These are phyloP conservation scores for Acacia confusa DNA, from an alignment of 306 rosid genomes.

Conservation along the genomic window DNA sequence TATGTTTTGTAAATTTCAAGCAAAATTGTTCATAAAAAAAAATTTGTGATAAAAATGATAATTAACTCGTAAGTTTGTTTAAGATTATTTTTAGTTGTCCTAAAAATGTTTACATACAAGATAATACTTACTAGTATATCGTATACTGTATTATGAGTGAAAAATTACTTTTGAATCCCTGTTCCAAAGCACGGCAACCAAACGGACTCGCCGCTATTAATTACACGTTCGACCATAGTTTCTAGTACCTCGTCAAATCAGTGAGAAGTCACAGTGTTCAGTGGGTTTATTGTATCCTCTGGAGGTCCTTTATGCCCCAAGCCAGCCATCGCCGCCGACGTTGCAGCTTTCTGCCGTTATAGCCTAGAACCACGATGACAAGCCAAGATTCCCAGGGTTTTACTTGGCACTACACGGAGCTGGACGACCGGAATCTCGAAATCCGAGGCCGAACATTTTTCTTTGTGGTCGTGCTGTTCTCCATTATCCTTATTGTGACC, in stretches of 20 bases:
- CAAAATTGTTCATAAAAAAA: no score
- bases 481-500: conserved; percentile 49
- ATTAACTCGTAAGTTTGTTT: no score
- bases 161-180: no score
- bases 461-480: conserved; percentile 59
- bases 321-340: not conserved
- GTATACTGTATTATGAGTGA: no score
- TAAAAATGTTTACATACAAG: no score
- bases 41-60: no score
- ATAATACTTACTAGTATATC: no score
- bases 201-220: conserved; percentile 32
- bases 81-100: no score
- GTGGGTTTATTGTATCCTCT: not conserved
- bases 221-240: not conserved
- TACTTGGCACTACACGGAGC: conserved; percentile 64
- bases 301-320: not conserved
- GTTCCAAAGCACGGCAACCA: no score
- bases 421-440: conserved; percentile 59
- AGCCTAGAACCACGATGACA: conserved; percentile 25
- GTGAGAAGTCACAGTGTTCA: not conserved
- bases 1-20: no score
- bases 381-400: conserved; percentile 39
- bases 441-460: conserved; percentile 71
- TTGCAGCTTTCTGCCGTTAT: not conserved
- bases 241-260: conserved; percentile 9